Evolutionary conservation across 768 basidiomycete genomes (phyloP), one percentile per base, ranked within the genome.

Genomic region (Boletus speciosus): DNA sequence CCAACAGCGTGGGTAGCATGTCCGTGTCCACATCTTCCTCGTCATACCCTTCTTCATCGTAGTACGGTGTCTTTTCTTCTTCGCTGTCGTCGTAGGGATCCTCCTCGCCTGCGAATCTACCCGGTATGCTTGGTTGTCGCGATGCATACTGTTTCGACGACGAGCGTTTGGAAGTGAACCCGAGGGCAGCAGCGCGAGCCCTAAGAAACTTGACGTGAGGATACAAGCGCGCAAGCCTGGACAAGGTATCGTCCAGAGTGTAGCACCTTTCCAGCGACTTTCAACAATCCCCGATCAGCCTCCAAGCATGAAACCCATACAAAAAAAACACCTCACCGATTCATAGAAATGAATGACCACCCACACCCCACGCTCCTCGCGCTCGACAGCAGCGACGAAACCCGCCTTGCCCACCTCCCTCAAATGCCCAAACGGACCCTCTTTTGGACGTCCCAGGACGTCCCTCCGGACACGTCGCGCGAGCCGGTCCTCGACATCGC

Each of bases 331-430:
- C 75, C 86, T 61, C 69, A 91, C 90, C 46, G 88, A 76, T 61
- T 91, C 86, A 63, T 91, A 93, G 6, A 93, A 75, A 69, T 93
- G 91, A 21, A 93, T 76, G n/a, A 93, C 83, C 11, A 93, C 88
- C 87, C 88, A 93, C 14, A 84, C 78, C 1, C 79, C 81, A 45
- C 71, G 74, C 32, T 81, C 81, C 66, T 90, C 90, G 32, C 79
- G 73, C 67, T 93, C 90, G 2, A 93, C 82, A 1, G 90, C 88
- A 48, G 75, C 70, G 52, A 93, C 75, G 62, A 85, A 93, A 21
- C 87, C 87, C 51, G 79, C 77, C 55, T 80, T 68, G 1, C 89
- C 90, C 4, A 93, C 88, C 66, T 93, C 91, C 44, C 91, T 74
- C 59, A 93, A 66, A 69, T 93, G 86, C 1, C 90, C 90, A 71